Evolutionary conservation across 1,284 basidiomycete genomes (phyloP).

Genomic region (Rhodotorula sp.): DNA sequence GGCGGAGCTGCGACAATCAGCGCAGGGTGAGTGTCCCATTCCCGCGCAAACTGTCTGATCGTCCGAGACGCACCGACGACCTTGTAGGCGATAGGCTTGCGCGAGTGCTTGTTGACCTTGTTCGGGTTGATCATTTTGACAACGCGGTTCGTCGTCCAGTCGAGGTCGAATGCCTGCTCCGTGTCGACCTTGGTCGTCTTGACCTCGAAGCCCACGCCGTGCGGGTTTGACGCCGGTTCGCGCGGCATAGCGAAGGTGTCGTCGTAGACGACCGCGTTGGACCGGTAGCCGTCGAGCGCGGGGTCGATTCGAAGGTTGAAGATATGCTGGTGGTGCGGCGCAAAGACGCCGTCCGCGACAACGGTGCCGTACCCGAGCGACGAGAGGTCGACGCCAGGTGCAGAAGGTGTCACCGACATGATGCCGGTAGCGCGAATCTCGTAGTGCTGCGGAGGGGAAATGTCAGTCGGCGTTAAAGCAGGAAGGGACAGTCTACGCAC

Average conservation of each 20-base stretch:
- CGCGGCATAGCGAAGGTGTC: conserved; percentile 41
- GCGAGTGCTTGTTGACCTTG: conserved; percentile 1
- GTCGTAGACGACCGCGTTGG: conserved; percentile 73
- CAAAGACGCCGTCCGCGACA: conserved; percentile 14
- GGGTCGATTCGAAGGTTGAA: conserved; percentile 62
- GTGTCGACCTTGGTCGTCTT: neutral
- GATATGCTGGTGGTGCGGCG: conserved; percentile 70
- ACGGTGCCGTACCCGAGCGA: conserved; percentile 8
- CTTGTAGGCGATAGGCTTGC: conserved; percentile 17
- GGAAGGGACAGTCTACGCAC: too few species aligned
- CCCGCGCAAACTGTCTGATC: too few species aligned
- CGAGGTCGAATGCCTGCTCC: conserved; percentile 8
- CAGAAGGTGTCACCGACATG: conserved; percentile 61
- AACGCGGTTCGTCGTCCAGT: conserved; percentile 11
- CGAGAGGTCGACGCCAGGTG: conserved; percentile 72
- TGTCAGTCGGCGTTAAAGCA: too few species aligned
- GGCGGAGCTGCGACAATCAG: conserved; percentile 1
- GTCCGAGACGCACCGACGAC: conserved; percentile 2
- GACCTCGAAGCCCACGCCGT: conserved; percentile 13
- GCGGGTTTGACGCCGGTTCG: conserved; percentile 1
- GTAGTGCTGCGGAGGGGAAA: neutral
- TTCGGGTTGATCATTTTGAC: conserved; percentile 23
- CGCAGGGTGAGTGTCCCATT: neutral
- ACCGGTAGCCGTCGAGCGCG: conserved; percentile 73
- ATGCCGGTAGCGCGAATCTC: conserved; percentile 9